Conservation (phyloP, 139 green algal genomes). For the Edaphochlamys debaryana region DNA sequence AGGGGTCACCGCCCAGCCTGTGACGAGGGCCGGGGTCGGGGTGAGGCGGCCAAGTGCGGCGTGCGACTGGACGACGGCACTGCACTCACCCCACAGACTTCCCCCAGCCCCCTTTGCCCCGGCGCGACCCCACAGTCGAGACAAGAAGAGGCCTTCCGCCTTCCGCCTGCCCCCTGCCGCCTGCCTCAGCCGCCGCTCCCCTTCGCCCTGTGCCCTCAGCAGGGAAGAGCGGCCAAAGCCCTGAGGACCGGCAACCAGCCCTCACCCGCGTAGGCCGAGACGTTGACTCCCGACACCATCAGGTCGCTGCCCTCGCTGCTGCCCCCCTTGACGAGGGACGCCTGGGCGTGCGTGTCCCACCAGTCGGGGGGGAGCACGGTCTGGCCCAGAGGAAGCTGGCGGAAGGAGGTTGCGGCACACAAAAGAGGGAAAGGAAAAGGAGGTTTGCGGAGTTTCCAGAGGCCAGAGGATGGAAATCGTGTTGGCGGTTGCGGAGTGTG, state of each 20-base stretch:
- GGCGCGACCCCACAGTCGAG: background rate
- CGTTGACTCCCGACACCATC: background rate
- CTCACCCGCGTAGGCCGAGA: background rate
- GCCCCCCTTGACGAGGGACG: background rate
- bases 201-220: background rate
- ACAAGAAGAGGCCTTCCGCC: background rate
- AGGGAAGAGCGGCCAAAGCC: background rate
- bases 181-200: background rate
- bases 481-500: no score
- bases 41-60: background rate
- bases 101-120: background rate
- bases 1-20: conserved; percentile 19
- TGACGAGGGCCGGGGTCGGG: background rate
- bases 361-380: background rate
- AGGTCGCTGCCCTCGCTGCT: background rate
- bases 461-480: no score
- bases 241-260: background rate
- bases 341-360: background rate
- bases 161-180: no score
- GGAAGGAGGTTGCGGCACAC: no score
- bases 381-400: background rate
- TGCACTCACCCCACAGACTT: no score
- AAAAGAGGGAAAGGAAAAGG: no score
- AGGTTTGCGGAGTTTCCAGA: no score
- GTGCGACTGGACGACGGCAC: background rate